Evolutionary conservation across 1,139 yeast genomes (phyloP), one percentile per base, ranked within the genome.

Genomic region (Hemisphaericaspora lyxosophila): DNA sequence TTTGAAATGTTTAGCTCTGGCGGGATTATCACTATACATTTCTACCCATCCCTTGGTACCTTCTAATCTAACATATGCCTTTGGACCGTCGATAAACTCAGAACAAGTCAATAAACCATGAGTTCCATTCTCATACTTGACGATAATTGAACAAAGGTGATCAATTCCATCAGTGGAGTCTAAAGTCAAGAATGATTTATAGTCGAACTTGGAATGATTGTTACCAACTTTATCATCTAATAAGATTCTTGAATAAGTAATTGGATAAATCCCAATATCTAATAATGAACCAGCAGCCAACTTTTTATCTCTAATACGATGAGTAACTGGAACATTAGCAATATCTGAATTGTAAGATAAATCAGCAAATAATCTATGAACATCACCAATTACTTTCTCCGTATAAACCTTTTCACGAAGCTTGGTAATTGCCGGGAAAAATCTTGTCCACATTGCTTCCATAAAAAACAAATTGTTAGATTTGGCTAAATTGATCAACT

Each of bases 391-490:
- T 11, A 65, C 57, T 42, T 66, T 60, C 22, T 76, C 70, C 19
- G 68, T 63, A 46, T 69, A 73, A 23, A 80, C 51, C 41, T 64
- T 57, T 25, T 63, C 43, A 43, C 67, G 61, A 38, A 78, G 57
- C 20, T 62, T 62, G 18, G 53, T 41, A 26, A 73, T 62, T 14
- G 75, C 50, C 2, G 85, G 85, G 62, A 80, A 75, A 51, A 75
- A 80, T 35, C 85, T 62, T 2, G 84, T 75, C 86, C 86, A 80
- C 39, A 80, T 73, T 3, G 78, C 85, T 53, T 80, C 86, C 83
- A 80, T 75, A 39, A 79, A 60, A 48, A 74, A 79, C 36, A 71
- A 61, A 2, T 64, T 59, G 50, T 73, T 67, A 35, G 58, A 49
- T 45, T 61, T 60, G 9, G 85, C 85, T 35, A 70, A 62, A 3